phyloP scores from a whole-genome alignment of 2,329 filamentous ascomycete genomes.

The Amphichorda felina region DNA sequence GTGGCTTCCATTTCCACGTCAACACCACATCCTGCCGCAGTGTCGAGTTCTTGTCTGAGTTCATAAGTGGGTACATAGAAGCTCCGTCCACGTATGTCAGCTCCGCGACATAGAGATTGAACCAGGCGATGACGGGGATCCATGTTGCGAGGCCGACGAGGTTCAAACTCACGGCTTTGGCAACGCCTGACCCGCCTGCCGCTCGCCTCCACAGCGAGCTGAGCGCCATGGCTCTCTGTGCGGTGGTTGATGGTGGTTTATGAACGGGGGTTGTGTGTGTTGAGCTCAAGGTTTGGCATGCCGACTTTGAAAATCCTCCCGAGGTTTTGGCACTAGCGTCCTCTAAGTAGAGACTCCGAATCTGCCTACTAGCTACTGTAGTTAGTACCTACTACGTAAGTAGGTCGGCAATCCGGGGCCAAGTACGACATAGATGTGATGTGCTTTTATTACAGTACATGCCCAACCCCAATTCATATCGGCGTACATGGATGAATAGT shows the following conservation, averaged over 20 bases:
- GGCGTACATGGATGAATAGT: too few species aligned
- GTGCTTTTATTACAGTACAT: too few species aligned
- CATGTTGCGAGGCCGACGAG: conserved; percentile 45
- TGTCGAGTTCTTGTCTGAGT: conserved; percentile 49
- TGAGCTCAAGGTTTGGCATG: not conserved
- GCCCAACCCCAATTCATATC: too few species aligned
- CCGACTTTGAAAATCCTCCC: not conserved
- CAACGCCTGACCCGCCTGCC: conserved; percentile 10
- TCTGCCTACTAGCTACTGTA: too few species aligned
- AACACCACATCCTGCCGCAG: conserved; percentile 42
- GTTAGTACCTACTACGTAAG: too few species aligned
- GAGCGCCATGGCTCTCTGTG: conserved; percentile 17
- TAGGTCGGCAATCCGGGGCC: too few species aligned
- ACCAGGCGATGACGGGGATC: conserved; percentile 48
- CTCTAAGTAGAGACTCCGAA: too few species aligned
- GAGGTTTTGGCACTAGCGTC: not conserved
- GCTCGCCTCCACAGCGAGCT: conserved; percentile 23
- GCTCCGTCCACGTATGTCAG: conserved; percentile 43
- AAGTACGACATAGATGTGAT: too few species aligned
- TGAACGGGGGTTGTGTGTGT: not conserved
- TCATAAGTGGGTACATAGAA: conserved; percentile 72
- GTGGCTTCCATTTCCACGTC: conserved; percentile 46
- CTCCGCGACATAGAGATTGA: conserved; percentile 50
- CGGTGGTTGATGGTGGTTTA: not conserved
- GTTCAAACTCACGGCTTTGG: conserved; percentile 26